phyloP scores from a whole-genome alignment of 768 basidiomycete genomes.

The Tylopilus balloui region DNA sequence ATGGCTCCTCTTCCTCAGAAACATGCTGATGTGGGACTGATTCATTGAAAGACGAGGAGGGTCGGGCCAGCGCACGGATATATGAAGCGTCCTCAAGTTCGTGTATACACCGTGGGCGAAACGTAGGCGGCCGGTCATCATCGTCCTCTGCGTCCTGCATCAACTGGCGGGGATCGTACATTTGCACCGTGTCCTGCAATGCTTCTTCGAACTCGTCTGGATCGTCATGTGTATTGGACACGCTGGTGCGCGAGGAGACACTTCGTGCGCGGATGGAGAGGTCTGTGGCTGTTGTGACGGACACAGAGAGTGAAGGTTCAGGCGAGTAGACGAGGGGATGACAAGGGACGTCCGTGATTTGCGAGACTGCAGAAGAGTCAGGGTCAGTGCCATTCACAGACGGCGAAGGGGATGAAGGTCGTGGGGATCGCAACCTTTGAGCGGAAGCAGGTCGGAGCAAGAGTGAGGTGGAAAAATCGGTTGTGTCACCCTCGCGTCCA shows the following conservation, averaged over 20 bases:
- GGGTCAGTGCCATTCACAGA: not conserved
- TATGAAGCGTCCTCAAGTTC: conserved; percentile 42
- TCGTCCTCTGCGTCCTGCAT: conserved; percentile 32
- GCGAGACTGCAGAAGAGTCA: conserved; percentile 18
- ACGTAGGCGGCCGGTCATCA: conserved; percentile 24
- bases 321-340: conserved; percentile 32
- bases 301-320: conserved; percentile 30
- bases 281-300: conserved; percentile 34
- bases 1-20: not conserved
- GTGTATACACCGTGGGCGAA: conserved; percentile 49
- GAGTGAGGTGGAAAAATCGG: conserved; percentile 25
- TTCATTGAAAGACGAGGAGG: conserved; percentile 5
- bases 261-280: conserved; percentile 28
- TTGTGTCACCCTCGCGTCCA: conserved; percentile 2
- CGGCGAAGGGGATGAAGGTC: not conserved
- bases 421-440: not conserved
- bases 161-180: conserved; percentile 12
- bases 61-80: conserved; percentile 11
- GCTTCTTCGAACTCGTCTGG: conserved; percentile 6
- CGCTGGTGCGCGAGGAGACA: conserved; percentile 24
- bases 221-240: conserved; percentile 13
- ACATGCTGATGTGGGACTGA: not conserved
- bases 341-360: conserved; percentile 28
- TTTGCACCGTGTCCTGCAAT: conserved; percentile 18
- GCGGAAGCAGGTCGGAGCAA: conserved; percentile 22